Evolutionary conservation across 306 rosid species (phyloP), one percentile per base, ranked within the genome.

Genomic region (Lagenaria siceraria): DNA sequence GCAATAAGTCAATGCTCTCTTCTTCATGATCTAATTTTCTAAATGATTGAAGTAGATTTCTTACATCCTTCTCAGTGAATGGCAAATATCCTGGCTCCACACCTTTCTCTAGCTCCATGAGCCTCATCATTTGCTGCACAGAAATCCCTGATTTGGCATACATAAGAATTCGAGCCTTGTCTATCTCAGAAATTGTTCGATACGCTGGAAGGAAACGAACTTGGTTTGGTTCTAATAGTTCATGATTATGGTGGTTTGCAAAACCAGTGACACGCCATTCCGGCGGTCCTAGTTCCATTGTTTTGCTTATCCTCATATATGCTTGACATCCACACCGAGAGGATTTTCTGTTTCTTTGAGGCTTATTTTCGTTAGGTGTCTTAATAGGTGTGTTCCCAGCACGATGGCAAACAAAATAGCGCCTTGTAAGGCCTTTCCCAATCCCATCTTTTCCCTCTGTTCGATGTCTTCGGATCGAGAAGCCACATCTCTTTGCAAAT

Each of bases 141-240:
- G 97, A 94, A 64, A 94, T 94, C 59, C 98, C 97, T 31, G 96
- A 87, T 87, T 94, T 94, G 72, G 97, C 94, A 91, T 87, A 94
- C 97, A 91, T 91, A 38, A 94, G 87, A 79, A 94, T 91, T 77
- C 98, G 86, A 77, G 83, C 85, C 85, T 91, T 94, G 85, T 94
- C 98, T 35, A 88, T 61, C 31, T 94, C 98, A 3, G 97, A 87
- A 69, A 94, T 94, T 59, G 97, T 91, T 82, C 98, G 83, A 75
- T 94, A 94, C 29, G 98, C 98, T 46, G 98, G 98, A 85, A 94
- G 98, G 75, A 94, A 94, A 12, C 98, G 97, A 82, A 94, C 98
- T 86, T 94, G 98, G 81, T 89, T 91, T 77, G 98, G 94, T 81
- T 94, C 98, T 78, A 94, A 80, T 40, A 94, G 90, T 56, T 94